Evolutionary conservation across 2,329 filamentous ascomycete genomes (phyloP).

Genomic region (Ascochyta koolunga): DNA sequence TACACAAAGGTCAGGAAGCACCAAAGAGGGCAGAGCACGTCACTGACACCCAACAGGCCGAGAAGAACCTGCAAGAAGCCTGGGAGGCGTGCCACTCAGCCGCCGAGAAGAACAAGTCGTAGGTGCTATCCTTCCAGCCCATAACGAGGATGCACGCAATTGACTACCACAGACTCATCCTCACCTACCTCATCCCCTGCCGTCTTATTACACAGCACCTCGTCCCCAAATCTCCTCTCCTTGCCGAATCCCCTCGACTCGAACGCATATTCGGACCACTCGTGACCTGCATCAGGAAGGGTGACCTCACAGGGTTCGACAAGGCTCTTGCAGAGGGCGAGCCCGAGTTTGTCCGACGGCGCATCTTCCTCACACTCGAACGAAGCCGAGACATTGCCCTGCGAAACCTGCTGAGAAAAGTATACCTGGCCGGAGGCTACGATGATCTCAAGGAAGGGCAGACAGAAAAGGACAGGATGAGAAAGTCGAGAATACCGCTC

Average conservation of each 20-base stretch:
- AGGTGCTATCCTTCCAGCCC: conserved; percentile 39
- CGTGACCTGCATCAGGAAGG: conserved; percentile 77
- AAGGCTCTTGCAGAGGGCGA: conserved; percentile 79
- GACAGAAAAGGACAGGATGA: conserved; percentile 65
- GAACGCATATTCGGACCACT: conserved; percentile 80
- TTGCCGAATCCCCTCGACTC: conserved; percentile 77
- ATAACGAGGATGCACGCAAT: neutral
- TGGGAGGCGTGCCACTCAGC: conserved; percentile 80
- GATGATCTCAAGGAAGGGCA: conserved; percentile 73
- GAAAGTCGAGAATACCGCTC: conserved; percentile 78
- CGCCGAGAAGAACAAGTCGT: conserved; percentile 81
- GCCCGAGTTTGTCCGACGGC: conserved; percentile 88
- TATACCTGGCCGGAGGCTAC: conserved; percentile 83
- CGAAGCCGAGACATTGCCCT: conserved; percentile 89
- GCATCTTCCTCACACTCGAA: conserved; percentile 94
- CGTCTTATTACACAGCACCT: conserved; percentile 86
- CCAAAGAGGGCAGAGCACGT: neutral
- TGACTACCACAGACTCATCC: conserved; percentile 69
- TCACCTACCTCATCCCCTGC: conserved; percentile 94
- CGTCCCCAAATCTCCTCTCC: conserved; percentile 73
- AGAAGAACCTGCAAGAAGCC: conserved; percentile 71
- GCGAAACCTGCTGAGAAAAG: conserved; percentile 89
- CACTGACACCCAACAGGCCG: conserved; percentile 37
- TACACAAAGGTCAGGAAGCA: conserved; percentile 71
- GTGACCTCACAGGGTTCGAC: conserved; percentile 85